Evolutionary conservation across 495 filamentous ascomycete species (phyloP).

Genomic region (Penicillium arizonense): DNA sequence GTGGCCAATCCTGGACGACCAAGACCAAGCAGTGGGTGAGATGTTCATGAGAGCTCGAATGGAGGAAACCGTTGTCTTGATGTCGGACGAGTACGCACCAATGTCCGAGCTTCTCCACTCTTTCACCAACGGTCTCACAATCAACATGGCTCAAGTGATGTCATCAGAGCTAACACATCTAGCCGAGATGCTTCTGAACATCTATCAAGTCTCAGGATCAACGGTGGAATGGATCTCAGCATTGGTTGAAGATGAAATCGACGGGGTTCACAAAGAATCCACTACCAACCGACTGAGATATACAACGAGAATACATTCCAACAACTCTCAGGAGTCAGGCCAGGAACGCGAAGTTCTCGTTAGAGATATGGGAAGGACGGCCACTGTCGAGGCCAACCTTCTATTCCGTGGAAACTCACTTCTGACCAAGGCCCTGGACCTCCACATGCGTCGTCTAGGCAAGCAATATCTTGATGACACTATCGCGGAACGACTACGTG

Average conservation of each 20-base stretch:
- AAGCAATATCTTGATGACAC: constrained; percentile 92
- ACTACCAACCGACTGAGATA: constrained; percentile 68
- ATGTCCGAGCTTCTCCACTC: constrained; percentile 82
- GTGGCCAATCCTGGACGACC: constrained; percentile 78
- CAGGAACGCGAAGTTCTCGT: constrained; percentile 62
- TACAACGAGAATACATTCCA: constrained; percentile 72
- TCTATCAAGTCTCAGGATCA: constrained; percentile 92
- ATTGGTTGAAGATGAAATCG: constrained; percentile 94
- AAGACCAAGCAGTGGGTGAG: constrained; percentile 74
- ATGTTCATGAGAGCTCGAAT: constrained; percentile 81
- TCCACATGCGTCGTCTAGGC: constrained; percentile 91
- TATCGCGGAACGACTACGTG: constrained; percentile 75
- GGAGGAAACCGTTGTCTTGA: constrained; percentile 85
- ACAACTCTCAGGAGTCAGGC: constrained; percentile 66
- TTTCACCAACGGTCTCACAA: constrained; percentile 79
- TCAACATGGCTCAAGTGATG: constrained; percentile 77
- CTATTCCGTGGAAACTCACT: constrained; percentile 95
- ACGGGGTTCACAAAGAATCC: constrained; percentile 79
- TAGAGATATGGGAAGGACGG: constrained; percentile 56
- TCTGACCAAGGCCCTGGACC: constrained; percentile 89
- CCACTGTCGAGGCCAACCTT: constrained; percentile 79
- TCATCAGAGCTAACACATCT: constrained; percentile 73
- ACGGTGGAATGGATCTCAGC: constrained; percentile 89
- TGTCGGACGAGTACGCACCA: constrained; percentile 79
- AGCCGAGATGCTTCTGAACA: constrained; percentile 86